These are phyloP conservation scores for Jimgerdemannia flammicorona DNA, from an alignment of 192 early-diverging fungal genomes.

Conservation along the genomic window DNA sequence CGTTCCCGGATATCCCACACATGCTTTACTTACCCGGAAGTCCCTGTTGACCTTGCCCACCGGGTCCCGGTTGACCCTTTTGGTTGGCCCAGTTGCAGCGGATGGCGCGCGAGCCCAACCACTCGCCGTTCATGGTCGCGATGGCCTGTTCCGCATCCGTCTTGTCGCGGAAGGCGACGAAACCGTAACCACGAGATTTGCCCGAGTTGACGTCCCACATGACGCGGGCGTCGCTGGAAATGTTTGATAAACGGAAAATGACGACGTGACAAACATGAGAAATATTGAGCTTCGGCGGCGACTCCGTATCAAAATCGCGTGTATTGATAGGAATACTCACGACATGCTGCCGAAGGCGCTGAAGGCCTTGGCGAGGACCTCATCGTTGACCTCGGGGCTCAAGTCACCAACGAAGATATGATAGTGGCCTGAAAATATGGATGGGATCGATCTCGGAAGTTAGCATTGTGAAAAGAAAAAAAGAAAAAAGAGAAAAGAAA, in stretches of 20 bases:
- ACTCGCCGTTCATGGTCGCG: slow-evolving; percentile 82
- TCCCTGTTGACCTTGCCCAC: too few species aligned
- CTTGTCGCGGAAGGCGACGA: slow-evolving; percentile 87
- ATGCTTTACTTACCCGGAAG: too few species aligned
- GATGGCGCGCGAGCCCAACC: slow-evolving; percentile 81
- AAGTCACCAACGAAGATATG: slow-evolving; percentile 95
- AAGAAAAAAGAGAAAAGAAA: background rate
- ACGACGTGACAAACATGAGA: too few species aligned
- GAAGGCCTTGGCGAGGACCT: slow-evolving; percentile 76
- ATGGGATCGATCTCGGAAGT: too few species aligned
- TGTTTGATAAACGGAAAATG: background rate
- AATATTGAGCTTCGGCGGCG: too few species aligned
- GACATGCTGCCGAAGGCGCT: slow-evolving; percentile 65
- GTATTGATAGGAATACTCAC: slow-evolving; percentile 42
- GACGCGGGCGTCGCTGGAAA: slow-evolving; percentile 77
- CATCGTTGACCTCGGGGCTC: slow-evolving; percentile 86
- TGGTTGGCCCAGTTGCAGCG: slow-evolving; percentile 96
- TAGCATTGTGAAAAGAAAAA: background rate
- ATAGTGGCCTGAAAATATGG: slow-evolving; percentile 43
- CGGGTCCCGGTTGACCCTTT: slow-evolving; percentile 42
- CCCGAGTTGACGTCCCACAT: slow-evolving; percentile 91
- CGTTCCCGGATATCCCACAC: background rate
- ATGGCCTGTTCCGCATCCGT: slow-evolving; percentile 86
- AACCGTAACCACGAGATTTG: slow-evolving; percentile 90
- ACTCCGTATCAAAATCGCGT: too few species aligned